Evolutionary conservation across 495 filamentous ascomycete species (phyloP), one percentile per base, ranked within the genome.

Genomic region (Lepraria neglecta): DNA sequence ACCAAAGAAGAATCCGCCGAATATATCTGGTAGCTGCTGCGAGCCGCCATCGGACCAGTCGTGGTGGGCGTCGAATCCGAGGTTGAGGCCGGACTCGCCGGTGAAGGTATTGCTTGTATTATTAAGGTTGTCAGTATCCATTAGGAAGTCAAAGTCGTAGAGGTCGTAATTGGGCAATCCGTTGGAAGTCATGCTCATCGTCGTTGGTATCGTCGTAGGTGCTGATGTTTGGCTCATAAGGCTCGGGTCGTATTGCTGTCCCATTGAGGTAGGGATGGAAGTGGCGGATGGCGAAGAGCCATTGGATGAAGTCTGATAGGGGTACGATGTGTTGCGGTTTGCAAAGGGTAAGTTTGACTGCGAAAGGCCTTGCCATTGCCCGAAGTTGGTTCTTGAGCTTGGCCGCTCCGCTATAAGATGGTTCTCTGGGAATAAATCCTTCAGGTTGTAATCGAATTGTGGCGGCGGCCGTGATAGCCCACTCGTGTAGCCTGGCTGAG

Each of bases 1-100:
- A 15, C 91, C 91, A 75, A 96, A 96, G 76, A 92, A 96, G 71
- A 92, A 95, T 0, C 90, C 91, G 72, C 95, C 89, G 71, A 96
- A 88, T 33, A 96, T 72, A 79, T 95, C 90, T 14, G 64, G 64
- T 66, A 92, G 81, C 59, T 87, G 87, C 60, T 81, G 78, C 28
- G 40, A 28, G 14, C 54, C 64, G 33, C 87, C 88, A 54, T 92
- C 90, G 61, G 82, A 86, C 75, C 87, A 91, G 71, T 92, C 88
- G 73, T 92, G 87, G 67, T 87, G 84, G 65, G 83, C 77, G 27
- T 86, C 88, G 65, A 91, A 88, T 0, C 88, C 88, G 51, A 92
- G 75, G 64, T 89, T 86, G 72, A 89, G 82, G 33, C 80, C 75
- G 31, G 77, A 72, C 35, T 73, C 75, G 38, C 78, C 72, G 30